Evolutionary conservation across 805 yeast genomes (phyloP).

Genomic region (Candida sithepensis): DNA sequence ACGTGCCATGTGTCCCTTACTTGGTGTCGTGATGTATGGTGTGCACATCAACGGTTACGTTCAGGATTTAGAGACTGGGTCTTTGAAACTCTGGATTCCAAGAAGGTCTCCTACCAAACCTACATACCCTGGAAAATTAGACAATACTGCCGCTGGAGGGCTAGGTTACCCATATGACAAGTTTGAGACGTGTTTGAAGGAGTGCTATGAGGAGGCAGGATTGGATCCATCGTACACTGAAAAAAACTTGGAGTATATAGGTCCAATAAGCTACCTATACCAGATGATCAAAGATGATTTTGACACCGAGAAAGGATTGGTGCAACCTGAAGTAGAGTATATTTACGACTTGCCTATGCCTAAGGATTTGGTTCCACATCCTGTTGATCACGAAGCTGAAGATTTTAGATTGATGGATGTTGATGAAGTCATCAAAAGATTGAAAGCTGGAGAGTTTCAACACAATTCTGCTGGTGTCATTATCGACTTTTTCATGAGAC

Average conservation of each 20-base stretch:
- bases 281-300: conserved; percentile 31
- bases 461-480: conserved; percentile 83
- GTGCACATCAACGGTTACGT: conserved; percentile 82
- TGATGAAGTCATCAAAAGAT: conserved; percentile 48
- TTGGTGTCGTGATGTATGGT: conserved; percentile 90
- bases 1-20: conserved; percentile 71
- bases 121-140: conserved; percentile 88
- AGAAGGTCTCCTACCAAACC: conserved; percentile 71
- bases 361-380: conserved; percentile 45
- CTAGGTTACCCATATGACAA: conserved; percentile 76
- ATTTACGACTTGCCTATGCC: conserved; percentile 66
- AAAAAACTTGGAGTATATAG: conserved; percentile 45
- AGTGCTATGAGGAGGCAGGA: conserved; percentile 90
- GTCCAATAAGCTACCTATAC: conserved; percentile 67
- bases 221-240: conserved; percentile 49
- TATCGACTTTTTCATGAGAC: conserved; percentile 84
- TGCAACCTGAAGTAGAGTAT: conserved; percentile 88
- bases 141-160: conserved; percentile 95
- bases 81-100: conserved; percentile 76
- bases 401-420: conserved; percentile 63
- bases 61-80: conserved; percentile 30
- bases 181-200: conserved; percentile 77
- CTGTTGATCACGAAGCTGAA: conserved; percentile 74
- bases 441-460: conserved; percentile 66
- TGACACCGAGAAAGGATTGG: conserved; percentile 46